phyloP scores from a whole-genome alignment of 2,329 filamentous ascomycete genomes.

The Calonectria pteridis region DNA sequence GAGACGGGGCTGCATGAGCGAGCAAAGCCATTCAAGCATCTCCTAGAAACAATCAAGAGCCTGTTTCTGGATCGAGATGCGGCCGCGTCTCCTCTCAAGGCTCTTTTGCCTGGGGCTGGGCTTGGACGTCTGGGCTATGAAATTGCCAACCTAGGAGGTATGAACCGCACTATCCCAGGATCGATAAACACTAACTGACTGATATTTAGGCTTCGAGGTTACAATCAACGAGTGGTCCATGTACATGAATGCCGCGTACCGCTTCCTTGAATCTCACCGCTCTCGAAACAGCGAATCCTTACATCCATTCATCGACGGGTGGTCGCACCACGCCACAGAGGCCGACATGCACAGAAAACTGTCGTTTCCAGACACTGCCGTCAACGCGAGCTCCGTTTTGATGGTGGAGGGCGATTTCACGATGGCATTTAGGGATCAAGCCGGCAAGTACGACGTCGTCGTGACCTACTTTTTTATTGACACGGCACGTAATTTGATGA shows the following conservation, averaged over 20 bases:
- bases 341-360: slow-evolving; percentile 60
- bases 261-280: slow-evolving; percentile 57
- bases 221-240: slow-evolving; percentile 70
- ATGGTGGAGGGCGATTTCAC: slow-evolving; percentile 70
- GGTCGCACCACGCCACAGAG: slow-evolving; percentile 66
- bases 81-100: slow-evolving; percentile 43
- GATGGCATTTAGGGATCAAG: slow-evolving; percentile 49
- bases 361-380: slow-evolving; percentile 56
- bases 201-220: slow-evolving; percentile 59
- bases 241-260: slow-evolving; percentile 68
- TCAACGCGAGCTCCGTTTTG: slow-evolving; percentile 54
- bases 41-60: slow-evolving; percentile 49
- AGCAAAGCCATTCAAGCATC: slow-evolving; percentile 54
- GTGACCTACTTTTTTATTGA: slow-evolving; percentile 73
- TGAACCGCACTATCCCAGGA: background rate
- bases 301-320: slow-evolving; percentile 67
- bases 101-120: slow-evolving; percentile 66
- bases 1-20: slow-evolving; percentile 61
- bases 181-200: background rate
- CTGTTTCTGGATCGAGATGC: slow-evolving; percentile 47
- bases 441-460: slow-evolving; percentile 59
- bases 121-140: slow-evolving; percentile 66
- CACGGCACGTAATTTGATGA: slow-evolving; percentile 67
- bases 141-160: slow-evolving; percentile 57
- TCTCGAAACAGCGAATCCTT: slow-evolving; percentile 46